Conservation (phyloP, 1,139 yeast species). For the Barnettozyma hawaiiensis region DNA sequence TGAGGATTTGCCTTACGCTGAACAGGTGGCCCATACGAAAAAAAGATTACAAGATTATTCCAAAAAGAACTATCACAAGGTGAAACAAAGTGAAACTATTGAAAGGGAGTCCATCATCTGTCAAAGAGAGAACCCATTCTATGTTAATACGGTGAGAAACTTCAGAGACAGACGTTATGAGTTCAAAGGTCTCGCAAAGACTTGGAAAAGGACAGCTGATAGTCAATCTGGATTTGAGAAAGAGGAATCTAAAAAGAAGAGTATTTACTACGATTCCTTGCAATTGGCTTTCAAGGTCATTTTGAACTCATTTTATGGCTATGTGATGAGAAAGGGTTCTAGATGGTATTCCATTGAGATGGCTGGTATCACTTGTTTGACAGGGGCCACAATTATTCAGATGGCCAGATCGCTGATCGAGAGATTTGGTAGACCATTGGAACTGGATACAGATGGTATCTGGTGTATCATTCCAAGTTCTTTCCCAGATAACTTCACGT, state of each 20-base stretch:
- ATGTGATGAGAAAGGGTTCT: constrained; percentile 98
- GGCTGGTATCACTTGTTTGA: constrained; percentile 98
- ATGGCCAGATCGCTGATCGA: constrained; percentile 95
- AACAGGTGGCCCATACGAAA: constrained; percentile 72
- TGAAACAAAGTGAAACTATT: constrained; percentile 76
- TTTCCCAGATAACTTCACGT: constrained; percentile 83
- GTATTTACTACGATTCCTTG: constrained; percentile 86
- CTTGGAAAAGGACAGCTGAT: constrained; percentile 81
- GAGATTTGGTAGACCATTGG: constrained; percentile 90
- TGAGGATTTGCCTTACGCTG: constrained; percentile 70
- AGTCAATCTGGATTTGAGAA: constrained; percentile 48
- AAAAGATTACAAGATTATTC: constrained; percentile 83
- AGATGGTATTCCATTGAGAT: constrained; percentile 99
- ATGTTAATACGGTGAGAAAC: constrained; percentile 88
- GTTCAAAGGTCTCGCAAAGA: constrained; percentile 88
- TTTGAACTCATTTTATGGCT: constrained; percentile 94
- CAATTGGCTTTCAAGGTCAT: constrained; percentile 97
- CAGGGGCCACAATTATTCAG: constrained; percentile 97
- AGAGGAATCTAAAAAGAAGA: constrained; percentile 92
- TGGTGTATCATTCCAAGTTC: constrained; percentile 96
- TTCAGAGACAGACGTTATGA: constrained; percentile 97
- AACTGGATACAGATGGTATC: constrained; percentile 97
- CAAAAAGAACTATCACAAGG: constrained; percentile 74
- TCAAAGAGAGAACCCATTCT: constrained; percentile 96
- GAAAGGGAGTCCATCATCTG: constrained; percentile 93